Evolutionary conservation across 352 stramenopile species (phyloP).

Genomic region (Plasmopara viticola): DNA sequence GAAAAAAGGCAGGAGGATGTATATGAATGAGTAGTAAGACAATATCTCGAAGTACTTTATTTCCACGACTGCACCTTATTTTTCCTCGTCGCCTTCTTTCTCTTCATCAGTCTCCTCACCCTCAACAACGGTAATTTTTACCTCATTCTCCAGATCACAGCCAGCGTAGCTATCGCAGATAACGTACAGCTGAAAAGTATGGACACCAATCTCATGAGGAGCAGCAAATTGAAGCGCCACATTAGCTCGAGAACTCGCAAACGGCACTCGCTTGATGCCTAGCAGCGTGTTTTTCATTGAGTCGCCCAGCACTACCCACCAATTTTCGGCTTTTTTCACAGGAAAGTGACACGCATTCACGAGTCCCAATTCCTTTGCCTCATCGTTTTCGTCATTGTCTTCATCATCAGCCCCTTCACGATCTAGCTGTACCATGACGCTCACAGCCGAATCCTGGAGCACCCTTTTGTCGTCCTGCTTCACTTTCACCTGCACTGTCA

Average conservation of each 20-base stretch:
- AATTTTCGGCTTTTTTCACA: slow-evolving; percentile 94
- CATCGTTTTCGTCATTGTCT: slow-evolving; percentile 58
- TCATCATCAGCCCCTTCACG: slow-evolving; percentile 93
- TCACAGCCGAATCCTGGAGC: slow-evolving; percentile 85
- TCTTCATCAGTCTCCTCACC: slow-evolving; percentile 45
- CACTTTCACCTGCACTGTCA: slow-evolving; percentile 94
- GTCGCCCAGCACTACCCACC: slow-evolving; percentile 98
- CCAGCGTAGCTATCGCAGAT: slow-evolving; percentile 99
- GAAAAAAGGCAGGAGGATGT: no score
- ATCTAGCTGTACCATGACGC: slow-evolving; percentile 85
- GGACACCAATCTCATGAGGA: slow-evolving; percentile 90
- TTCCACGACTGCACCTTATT: neutral
- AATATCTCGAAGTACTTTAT: neutral
- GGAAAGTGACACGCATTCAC: slow-evolving; percentile 76
- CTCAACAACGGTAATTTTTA: slow-evolving; percentile 59
- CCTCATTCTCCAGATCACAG: slow-evolving; percentile 97
- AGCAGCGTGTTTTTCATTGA: slow-evolving; percentile 92
- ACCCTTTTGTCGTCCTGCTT: slow-evolving; percentile 88
- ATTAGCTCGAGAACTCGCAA: slow-evolving; percentile 64
- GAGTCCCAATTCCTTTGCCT: slow-evolving; percentile 46
- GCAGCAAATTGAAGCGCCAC: slow-evolving; percentile 96
- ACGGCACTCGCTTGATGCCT: slow-evolving; percentile 96
- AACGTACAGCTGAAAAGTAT: slow-evolving; percentile 96
- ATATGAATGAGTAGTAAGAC: slow-evolving; percentile 23
- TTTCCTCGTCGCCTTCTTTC: slow-evolving; percentile 23